Percentiles rank a stretch among this genome's conserved stretches.
Evolutionary conservation across 73 alveolate species (phyloP).

Genomic region (Symbiodinium natans): DNA sequence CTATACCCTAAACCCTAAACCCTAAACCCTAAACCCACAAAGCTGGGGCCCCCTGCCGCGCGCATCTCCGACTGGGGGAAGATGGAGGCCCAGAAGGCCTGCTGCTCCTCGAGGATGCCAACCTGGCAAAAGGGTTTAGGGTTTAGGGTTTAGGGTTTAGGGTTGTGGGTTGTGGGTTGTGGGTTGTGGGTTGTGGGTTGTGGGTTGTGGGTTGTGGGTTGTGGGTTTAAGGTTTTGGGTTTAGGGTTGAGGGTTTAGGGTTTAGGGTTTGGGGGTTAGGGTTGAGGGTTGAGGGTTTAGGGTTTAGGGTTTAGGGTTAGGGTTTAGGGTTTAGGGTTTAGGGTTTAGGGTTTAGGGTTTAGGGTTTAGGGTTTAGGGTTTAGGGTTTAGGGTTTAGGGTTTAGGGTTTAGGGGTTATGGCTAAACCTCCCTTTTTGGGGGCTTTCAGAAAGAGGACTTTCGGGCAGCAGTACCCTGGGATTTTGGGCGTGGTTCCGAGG

Average conservation of each 20-base stretch:
- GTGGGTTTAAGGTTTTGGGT: neutral
- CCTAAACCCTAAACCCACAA: neutral
- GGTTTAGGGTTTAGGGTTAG: neutral
- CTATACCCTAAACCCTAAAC: no score
- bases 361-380: no score
- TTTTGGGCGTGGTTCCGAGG: no score
- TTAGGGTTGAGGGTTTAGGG: neutral
- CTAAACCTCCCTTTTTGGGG: no score
- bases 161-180: neutral
- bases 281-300: neutral
- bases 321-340: no score
- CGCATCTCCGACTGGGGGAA: slow-evolving; percentile 91
- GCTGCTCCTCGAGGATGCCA: slow-evolving; percentile 84
- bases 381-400: no score
- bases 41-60: slow-evolving; percentile 10
- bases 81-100: slow-evolving; percentile 93
- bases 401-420: no score
- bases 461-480: no score
- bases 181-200: neutral
- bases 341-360: no score
- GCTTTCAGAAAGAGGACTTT: no score
- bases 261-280: neutral
- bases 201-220: neutral
- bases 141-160: neutral
- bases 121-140: neutral